Base-by-base conservation (phyloP, 2,329 filamentous ascomycete species). In the Didymella segeticola region DNA sequence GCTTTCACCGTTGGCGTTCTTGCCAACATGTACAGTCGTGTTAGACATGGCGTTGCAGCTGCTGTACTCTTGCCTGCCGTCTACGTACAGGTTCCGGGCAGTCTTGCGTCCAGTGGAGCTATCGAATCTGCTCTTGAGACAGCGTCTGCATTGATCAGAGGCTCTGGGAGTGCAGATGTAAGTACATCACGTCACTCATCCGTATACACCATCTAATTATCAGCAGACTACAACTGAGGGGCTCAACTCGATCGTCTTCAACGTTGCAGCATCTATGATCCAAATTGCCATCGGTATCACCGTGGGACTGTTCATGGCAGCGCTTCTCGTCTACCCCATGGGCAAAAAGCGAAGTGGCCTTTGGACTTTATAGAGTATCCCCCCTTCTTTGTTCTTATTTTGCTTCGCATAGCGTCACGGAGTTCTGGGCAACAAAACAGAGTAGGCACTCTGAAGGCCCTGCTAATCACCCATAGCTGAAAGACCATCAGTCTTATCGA, bases 1-100 rank as follows among this genome's bases (percentile, higher is more conserved):
- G 89, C 91, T 0, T 82, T 95, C 48, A 83, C 85, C 1, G 84
- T 95, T 12, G 90, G 91, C 8, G 82, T 92, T 22, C 76, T 92
- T 46, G 90, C 89, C 1, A 95, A 95, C 63, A 68, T 92, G 3
- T 93, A 93, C 76, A 88, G 87, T 20, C 83, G 90, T 4, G 68
- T 86, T 10, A 83, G 85, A 11, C 78, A 81, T 7, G 79, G 83
- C 46, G 73, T 82, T 14, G 81, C 68, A 12, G 68, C 68, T 31
- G 66, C 68, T 12, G 68, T 71, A 5, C 64, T 71, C 8, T 53
- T 71, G 9, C 68, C 68, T 22, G 68, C 68, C 14, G 67, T 71
- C 17, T 71, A 71, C 37, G 68, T 71, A 10, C 68, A 71, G 50
- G 68, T 71, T n/a, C 68, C 68, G 6, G 68, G 68, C 37, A 67